Evolutionary conservation across 306 rosid genomes (phyloP).

Genomic region (Delonix regia): DNA sequence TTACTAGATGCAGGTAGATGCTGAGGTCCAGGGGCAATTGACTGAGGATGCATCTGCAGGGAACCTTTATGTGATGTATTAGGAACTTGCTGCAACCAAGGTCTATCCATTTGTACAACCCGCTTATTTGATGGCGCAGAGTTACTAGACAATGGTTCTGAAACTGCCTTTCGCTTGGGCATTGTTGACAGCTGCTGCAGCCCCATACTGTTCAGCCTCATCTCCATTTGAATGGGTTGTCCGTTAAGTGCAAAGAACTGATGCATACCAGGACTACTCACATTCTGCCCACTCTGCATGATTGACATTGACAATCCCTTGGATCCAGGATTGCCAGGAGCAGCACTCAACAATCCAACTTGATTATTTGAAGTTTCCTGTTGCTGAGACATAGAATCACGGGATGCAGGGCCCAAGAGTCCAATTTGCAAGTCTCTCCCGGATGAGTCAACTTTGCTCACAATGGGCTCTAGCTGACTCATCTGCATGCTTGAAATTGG

Average conservation of each 20-base stretch:
- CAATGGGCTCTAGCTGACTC: conserved; percentile 63
- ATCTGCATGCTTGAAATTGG: conserved; percentile 55
- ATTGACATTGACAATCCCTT: conserved; percentile 46
- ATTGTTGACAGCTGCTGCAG: conserved; percentile 47
- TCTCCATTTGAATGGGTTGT: conserved; percentile 53
- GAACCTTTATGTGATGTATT: conserved; percentile 46
- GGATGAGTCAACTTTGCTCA: conserved; percentile 54
- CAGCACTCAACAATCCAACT: conserved; percentile 46
- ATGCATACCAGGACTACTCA: conserved; percentile 39
- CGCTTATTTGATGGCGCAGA: conserved; percentile 56
- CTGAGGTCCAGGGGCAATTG: conserved; percentile 46
- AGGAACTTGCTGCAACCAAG: conserved; percentile 77
- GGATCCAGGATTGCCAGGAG: conserved; percentile 42
- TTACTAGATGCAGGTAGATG: conserved; percentile 46
- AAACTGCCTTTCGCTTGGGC: conserved; percentile 71
- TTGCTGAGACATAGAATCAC: conserved; percentile 48
- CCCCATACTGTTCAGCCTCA: conserved; percentile 35
- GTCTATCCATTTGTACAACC: conserved; percentile 58
- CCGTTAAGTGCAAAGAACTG: conserved; percentile 37
- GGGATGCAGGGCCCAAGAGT: conserved; percentile 48
- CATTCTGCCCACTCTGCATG: conserved; percentile 47
- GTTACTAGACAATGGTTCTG: conserved; percentile 46
- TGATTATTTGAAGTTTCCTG: conserved; percentile 42
- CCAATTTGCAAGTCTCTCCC: conserved; percentile 61
- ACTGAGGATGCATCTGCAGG: conserved; percentile 46